These are phyloP conservation scores for Picea engelmannii DNA, from an alignment of 83 land plant genomes.

Conservation along the genomic window DNA sequence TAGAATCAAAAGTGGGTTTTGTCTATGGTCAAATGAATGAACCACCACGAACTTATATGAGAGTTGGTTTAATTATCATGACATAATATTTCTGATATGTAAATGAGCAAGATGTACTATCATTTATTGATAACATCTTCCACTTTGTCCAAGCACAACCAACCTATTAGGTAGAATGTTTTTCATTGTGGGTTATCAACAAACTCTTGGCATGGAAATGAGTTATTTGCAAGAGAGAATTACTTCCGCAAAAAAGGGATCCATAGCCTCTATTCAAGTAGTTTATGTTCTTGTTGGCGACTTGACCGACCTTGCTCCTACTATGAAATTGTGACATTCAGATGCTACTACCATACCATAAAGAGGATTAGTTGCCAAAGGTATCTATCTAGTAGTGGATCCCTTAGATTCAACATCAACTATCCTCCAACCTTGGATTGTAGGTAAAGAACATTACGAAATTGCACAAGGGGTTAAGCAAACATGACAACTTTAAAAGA, in stretches of 20 bases:
- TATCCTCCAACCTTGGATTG: constrained; percentile 16
- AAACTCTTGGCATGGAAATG: neutral
- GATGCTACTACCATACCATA: neutral
- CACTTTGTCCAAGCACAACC: neutral
- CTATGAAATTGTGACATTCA: neutral
- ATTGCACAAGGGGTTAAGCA: no score
- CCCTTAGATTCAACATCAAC: neutral
- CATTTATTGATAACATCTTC: no score
- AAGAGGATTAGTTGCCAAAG: constrained; percentile 7
- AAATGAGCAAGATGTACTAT: neutral
- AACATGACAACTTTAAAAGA: no score
- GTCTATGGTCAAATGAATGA: neutral
- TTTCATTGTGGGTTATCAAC: neutral
- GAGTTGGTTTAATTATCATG: neutral
- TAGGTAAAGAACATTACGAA: constrained; percentile 11
- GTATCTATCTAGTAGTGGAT: neutral
- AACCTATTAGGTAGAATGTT: neutral
- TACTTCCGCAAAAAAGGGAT: no score
- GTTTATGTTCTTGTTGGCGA: constrained; percentile 24
- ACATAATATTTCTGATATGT: neutral
- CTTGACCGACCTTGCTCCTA: constrained; percentile 14
- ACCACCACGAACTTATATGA: neutral
- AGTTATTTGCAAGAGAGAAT: neutral
- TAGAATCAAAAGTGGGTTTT: no score
- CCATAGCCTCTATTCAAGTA: constrained; percentile 18